These are phyloP conservation scores for Colletotrichum tropicale DNA, from an alignment of 2,329 filamentous ascomycete genomes.

Conservation along the genomic window DNA sequence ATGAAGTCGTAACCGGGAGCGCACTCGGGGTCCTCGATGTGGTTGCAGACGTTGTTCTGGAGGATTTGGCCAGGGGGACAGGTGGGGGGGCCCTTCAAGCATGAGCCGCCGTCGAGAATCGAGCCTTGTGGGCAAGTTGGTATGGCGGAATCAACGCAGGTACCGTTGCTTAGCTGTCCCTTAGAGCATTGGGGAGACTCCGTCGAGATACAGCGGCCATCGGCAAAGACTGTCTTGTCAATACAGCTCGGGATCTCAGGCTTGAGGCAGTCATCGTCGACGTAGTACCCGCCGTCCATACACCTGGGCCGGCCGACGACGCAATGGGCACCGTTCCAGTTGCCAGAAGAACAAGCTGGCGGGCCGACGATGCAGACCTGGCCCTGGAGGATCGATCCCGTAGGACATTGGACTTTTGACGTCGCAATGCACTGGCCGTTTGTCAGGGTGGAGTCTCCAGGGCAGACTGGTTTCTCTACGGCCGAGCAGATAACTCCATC, in stretches of 20 bases:
- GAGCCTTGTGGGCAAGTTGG: background rate
- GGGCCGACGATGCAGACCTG: background rate
- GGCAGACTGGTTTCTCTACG: background rate
- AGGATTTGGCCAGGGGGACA: background rate
- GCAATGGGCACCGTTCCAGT: background rate
- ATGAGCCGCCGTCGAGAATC: background rate
- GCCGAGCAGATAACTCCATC: background rate
- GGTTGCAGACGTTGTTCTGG: background rate
- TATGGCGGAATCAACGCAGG: rapidly evolving
- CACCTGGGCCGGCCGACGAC: background rate
- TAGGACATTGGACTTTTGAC: rapidly evolving
- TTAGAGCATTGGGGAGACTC: rapidly evolving
- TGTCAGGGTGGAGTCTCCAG: background rate
- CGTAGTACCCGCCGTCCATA: background rate
- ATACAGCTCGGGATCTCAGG: background rate
- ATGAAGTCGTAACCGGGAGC: background rate
- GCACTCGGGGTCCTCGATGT: background rate
- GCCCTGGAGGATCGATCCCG: background rate
- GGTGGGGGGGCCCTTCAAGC: background rate
- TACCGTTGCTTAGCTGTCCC: background rate
- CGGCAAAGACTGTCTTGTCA: background rate
- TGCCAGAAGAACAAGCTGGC: background rate
- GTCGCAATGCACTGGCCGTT: background rate
- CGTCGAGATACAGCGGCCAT: rapidly evolving
- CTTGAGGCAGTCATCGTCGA: background rate